Base-by-base conservation (phyloP, 148 eudicot genomes). In the Oxyria digyna region DNA sequence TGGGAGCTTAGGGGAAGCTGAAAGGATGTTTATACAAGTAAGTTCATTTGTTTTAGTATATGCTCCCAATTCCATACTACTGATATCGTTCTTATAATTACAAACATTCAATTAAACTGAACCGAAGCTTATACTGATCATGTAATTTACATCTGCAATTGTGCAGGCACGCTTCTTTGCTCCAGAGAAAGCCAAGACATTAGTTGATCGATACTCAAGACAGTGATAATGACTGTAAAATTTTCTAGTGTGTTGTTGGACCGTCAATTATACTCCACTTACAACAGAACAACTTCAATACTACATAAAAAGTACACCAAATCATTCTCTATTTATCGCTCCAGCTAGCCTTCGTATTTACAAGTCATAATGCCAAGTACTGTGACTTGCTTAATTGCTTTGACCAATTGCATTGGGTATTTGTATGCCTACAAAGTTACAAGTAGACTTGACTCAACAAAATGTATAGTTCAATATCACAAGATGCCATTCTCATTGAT, bases 11-110 rank as follows among this genome's bases (percentile, higher is more conserved):
- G 98, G 98, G 77, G 91, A 87, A 67, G 96, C 97, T 20, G 96
- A 94, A 80, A 81, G 98, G 79, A 90, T 90, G 97, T 94, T 94
- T 78, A 94, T 94, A 81, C 98, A 93, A 81, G 98, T 87, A 72
- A 80, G 87, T 78, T 40, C 14, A 15, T 62, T 12, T 33, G 13
- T 54, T 33, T 29, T 33, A 29, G 1, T 59, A 4, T 31, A 29
- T 27, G 20, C 20, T 59, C 37, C 9, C 37, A 59, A 14, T 14
- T n/a, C n/a, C n/a, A n/a, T n/a, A n/a, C n/a, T 31, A 31, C 14
- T 59, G 3, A 29, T 31, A 31, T 1, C 18, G 14, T 27, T 24
- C 4, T 55, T 32, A 23, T 7, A 13, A 6, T 49, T 11, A 49
- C 55, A 20, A 49, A 23, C 62, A 23, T 23, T 52, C 26, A 1